phyloP scores from a whole-genome alignment of 2,329 filamentous ascomycete genomes.

The Pyrenophora seminiperda region DNA sequence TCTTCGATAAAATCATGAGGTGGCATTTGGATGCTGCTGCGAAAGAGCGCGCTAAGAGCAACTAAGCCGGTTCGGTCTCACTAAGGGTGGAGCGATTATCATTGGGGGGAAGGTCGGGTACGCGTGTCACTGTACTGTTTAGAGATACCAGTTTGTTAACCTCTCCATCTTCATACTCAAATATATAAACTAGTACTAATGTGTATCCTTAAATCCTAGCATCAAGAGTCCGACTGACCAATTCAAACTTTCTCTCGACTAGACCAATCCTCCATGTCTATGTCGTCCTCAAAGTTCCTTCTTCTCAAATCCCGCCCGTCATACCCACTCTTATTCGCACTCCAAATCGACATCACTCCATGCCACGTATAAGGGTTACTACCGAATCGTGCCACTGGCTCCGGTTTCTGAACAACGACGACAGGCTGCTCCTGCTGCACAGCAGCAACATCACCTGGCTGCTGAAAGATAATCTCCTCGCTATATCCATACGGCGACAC shows the following conservation, averaged over 20 bases:
- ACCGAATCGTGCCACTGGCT: neutral
- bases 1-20: constrained; percentile 77
- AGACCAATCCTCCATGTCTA: neutral
- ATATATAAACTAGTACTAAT: too few relatives aligned
- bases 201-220: too few relatives aligned
- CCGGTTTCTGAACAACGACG: neutral
- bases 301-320: constrained; percentile 1
- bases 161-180: too few relatives aligned
- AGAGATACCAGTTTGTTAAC: too few relatives aligned
- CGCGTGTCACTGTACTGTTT: too few relatives aligned
- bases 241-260: neutral
- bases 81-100: too few relatives aligned
- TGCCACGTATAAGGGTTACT: constrained; percentile 6
- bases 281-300: neutral
- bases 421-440: neutral
- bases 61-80: neutral
- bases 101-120: neutral
- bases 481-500: neutral
- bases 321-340: neutral
- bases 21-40: constrained; percentile 70
- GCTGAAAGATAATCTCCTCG: neutral
- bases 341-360: constrained; percentile 9
- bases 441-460: neutral
- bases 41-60: constrained; percentile 4
- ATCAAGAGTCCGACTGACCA: neutral